These are phyloP conservation scores for Thalassiosira mediterranea DNA, from an alignment of 352 stramenopile genomes.

Conservation along the genomic window DNA sequence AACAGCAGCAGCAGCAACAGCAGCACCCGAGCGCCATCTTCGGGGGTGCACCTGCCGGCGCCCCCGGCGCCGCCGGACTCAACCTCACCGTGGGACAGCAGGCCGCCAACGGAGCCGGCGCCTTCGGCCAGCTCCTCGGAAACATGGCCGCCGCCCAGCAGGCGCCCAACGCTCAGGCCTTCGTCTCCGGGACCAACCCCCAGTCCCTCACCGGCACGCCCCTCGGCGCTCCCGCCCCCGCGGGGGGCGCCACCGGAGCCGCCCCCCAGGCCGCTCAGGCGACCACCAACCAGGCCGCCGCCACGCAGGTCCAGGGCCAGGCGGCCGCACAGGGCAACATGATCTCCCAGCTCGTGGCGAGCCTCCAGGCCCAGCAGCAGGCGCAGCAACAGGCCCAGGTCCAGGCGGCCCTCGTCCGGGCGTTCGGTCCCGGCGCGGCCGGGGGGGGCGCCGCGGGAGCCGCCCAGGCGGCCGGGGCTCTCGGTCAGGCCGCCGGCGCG, in stretches of 20 bases:
- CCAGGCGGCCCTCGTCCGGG: constrained; percentile 38
- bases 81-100: neutral
- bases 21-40: constrained; percentile 4
- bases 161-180: neutral
- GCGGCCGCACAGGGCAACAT: constrained; percentile 15
- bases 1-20: constrained; percentile 11
- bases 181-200: neutral
- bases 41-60: too few relatives aligned
- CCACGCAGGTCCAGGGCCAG: neutral
- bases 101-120: neutral
- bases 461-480: neutral
- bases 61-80: neutral
- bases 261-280: neutral
- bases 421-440: constrained; percentile 26
- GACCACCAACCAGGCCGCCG: neutral
- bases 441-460: neutral
- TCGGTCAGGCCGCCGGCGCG: neutral
- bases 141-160: constrained; percentile 1
- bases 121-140: constrained; percentile 13
- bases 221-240: neutral
- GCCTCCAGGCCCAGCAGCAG: constrained; percentile 45
- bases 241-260: neutral
- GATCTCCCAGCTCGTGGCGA: constrained; percentile 44
- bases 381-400: constrained; percentile 45
- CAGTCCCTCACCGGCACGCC: neutral